Conservation (phyloP, 1,139 yeast genomes). For the Spathaspora jeffriesii region DNA sequence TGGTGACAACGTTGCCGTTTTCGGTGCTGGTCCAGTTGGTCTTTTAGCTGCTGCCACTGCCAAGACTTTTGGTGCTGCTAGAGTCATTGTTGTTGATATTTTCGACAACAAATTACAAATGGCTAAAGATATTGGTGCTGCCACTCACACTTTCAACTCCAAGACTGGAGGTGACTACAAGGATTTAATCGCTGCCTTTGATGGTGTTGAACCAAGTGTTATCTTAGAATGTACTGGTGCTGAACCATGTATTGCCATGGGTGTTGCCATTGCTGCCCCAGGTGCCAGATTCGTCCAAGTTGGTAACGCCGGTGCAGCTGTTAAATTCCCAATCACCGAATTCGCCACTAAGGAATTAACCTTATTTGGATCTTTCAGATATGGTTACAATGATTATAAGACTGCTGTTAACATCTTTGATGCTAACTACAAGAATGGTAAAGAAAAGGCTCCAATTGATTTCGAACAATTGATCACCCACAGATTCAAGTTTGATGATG, state of each 20-base stretch:
- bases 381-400: slow-evolving; percentile 76
- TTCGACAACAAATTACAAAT: slow-evolving; percentile 58
- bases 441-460: slow-evolving; percentile 45
- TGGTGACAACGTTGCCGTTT: slow-evolving; percentile 76
- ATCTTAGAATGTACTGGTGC: slow-evolving; percentile 78
- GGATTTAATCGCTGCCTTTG: slow-evolving; percentile 38
- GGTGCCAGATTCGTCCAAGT: slow-evolving; percentile 77
- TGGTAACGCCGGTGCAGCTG: slow-evolving; percentile 71
- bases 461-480: slow-evolving; percentile 72
- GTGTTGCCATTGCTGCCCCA: slow-evolving; percentile 54
- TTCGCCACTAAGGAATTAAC: slow-evolving; percentile 70
- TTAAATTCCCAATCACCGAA: slow-evolving; percentile 73
- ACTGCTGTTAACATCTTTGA: slow-evolving; percentile 69
- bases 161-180: slow-evolving; percentile 33
- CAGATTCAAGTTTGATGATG: slow-evolving; percentile 70
- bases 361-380: slow-evolving; percentile 79
- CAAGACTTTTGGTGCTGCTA: slow-evolving; percentile 78
- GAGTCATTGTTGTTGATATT: slow-evolving; percentile 66
- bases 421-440: slow-evolving; percentile 60
- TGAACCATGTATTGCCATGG: slow-evolving; percentile 65
- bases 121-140: slow-evolving; percentile 59
- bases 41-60: slow-evolving; percentile 78
- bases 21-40: slow-evolving; percentile 97
- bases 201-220: slow-evolving; percentile 52
- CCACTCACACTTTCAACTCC: slow-evolving; percentile 63